Evolutionary conservation across 2,329 filamentous ascomycete genomes (phyloP), one percentile per base, ranked within the genome.

Genomic region (Drechslerella dactyloides): DNA sequence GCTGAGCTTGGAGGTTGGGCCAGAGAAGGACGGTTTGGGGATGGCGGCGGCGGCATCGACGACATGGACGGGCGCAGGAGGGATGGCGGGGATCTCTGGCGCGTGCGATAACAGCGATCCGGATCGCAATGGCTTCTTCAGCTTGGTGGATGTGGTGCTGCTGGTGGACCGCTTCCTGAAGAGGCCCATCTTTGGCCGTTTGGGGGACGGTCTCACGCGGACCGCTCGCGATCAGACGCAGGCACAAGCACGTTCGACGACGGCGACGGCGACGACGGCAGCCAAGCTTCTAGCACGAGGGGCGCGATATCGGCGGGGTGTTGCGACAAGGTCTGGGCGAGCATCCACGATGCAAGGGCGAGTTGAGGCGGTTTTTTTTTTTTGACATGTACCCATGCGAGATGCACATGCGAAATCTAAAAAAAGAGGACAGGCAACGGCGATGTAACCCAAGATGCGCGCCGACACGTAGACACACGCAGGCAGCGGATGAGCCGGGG

Each of bases 111-210:
- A 2, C 53, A 60, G 59, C 17, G 65, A 24, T 5, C 60, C 68
- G 51, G 60, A 46, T 57, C 68, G 33, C 40, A 35, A 21, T 15
- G 68, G 60, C 44, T 56, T 72, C 58, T 72, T 72, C 42, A 72
- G 42, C 60, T 72, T 72, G 23, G 68, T 65, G 21, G 68, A 72
- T 8, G 60, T 65, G 51, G 68, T 65, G 50, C 68, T 72, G 55
- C 68, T 72, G 23, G 48, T 72, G 23, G 68, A 72, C 44, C 60
- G 54, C 44, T 65, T 72, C 57, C 68, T 65, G 62, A 72, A 72
- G 54, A 72, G 46, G n/a, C 60, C 60, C 68, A 72, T 72, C 4
- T 40, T 23, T 13, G 30, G 11, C 19, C 11, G 6, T 2, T 19
- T 5, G 15, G 17, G 6, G 4, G 44, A 21, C 27, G 27, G 27